Conservation (phyloP, 2,329 filamentous ascomycete genomes). For the Botrytis squamosa region DNA sequence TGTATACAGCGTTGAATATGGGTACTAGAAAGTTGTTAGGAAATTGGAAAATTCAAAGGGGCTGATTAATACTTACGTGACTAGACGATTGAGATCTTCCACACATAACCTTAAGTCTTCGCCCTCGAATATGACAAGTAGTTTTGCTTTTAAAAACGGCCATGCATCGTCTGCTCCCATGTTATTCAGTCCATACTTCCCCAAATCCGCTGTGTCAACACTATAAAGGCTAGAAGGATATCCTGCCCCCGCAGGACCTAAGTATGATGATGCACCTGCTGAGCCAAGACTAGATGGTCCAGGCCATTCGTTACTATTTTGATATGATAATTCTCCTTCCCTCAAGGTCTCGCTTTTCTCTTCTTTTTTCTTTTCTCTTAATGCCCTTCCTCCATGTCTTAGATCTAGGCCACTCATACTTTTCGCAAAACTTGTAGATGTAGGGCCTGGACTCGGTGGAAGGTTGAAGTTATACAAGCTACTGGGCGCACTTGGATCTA, state of each 20-base stretch:
- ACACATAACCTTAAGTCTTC: conserved; percentile 77
- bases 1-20: conserved; percentile 78
- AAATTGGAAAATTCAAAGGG: neutral
- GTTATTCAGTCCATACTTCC: conserved; percentile 64
- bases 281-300: conserved; percentile 54
- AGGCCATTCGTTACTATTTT: conserved; percentile 46
- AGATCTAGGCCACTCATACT: conserved; percentile 78
- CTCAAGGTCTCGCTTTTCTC: conserved; percentile 50
- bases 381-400: conserved; percentile 70
- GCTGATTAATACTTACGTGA: conserved; percentile 46
- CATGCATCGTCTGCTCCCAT: conserved; percentile 77
- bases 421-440: conserved; percentile 69
- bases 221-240: conserved; percentile 45
- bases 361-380: conserved; percentile 79
- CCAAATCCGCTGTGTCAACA: conserved; percentile 53
- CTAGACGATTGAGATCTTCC: conserved; percentile 79
- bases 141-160: conserved; percentile 73
- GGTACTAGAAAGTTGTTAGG: conserved; percentile 43
- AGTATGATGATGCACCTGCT: conserved; percentile 43
- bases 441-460: conserved; percentile 68
- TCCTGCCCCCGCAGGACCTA: conserved; percentile 28
- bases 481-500: conserved; percentile 71
- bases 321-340: conserved; percentile 39
- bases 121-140: conserved; percentile 77
- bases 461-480: conserved; percentile 78